Percentiles rank a stretch among this genome's conserved stretches.
Evolutionary conservation across 345 rosid species (phyloP).

Genomic region (Populus deltoides): DNA sequence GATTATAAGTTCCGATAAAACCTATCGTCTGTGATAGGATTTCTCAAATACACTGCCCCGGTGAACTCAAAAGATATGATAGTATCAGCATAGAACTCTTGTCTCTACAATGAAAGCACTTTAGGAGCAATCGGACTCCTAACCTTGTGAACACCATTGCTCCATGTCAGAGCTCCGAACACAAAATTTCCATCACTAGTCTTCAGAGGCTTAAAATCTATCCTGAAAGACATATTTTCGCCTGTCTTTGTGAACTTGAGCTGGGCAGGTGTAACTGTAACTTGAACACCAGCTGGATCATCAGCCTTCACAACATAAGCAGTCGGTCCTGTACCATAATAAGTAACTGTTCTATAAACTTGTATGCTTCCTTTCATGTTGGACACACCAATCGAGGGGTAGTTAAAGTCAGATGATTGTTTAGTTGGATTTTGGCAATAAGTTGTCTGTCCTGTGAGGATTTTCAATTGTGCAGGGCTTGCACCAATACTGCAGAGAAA

Average conservation of each 20-base stretch:
- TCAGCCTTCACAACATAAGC: conserved; percentile 28
- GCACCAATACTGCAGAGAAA: conserved; percentile 54
- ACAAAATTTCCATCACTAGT: conserved; percentile 40
- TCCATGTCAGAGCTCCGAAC: conserved; percentile 52
- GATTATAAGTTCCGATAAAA: neutral
- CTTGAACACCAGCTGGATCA: conserved; percentile 35
- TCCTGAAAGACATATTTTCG: conserved; percentile 36
- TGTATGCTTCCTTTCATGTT: conserved; percentile 41
- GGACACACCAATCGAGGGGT: conserved; percentile 48
- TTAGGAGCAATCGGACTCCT: conserved; percentile 46
- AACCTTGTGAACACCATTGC: conserved; percentile 32
- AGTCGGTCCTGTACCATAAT: conserved; percentile 36
- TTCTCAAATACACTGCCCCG: neutral
- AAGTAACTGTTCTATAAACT: conserved; percentile 40
- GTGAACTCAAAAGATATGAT: neutral
- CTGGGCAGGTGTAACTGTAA: conserved; percentile 38
- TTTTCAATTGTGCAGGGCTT: conserved; percentile 39
- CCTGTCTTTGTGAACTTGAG: conserved; percentile 38
- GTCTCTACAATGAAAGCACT: conserved; percentile 29
- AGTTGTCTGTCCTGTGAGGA: conserved; percentile 38
- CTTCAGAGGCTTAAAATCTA: conserved; percentile 35
- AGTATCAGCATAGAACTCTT: neutral
- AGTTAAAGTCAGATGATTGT: conserved; percentile 41
- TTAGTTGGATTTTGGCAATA: conserved; percentile 26
- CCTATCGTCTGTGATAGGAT: neutral